phyloP scores from a whole-genome alignment of 352 stramenopile genomes.

The Albugo laibachii region DNA sequence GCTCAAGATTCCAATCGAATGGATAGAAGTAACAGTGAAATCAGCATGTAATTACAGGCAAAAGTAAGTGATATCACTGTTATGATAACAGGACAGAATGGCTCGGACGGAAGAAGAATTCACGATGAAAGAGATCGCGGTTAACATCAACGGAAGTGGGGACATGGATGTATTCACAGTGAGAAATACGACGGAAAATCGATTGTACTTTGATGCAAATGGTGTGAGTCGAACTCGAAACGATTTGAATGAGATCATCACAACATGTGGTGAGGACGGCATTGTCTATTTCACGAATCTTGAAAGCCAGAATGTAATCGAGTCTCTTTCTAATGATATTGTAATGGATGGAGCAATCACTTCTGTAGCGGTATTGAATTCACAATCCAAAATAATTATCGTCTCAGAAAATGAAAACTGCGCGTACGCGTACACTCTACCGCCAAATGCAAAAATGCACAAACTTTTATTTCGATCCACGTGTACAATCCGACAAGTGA shows the following conservation, averaged over 20 bases:
- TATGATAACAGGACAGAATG: too few relatives aligned
- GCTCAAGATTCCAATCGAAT: too few relatives aligned
- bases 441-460: conserved; percentile 22
- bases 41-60: too few relatives aligned
- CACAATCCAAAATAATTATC: conserved; percentile 44
- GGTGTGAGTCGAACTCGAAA: conserved; percentile 11
- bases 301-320: conserved; percentile 15
- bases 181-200: conserved; percentile 1
- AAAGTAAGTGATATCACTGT: too few relatives aligned
- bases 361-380: conserved; percentile 39
- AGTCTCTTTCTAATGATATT: conserved; percentile 17
- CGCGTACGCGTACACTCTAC: conserved; percentile 48
- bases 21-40: too few relatives aligned
- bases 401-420: conserved; percentile 50
- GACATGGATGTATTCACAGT: conserved; percentile 33
- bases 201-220: conserved; percentile 6
- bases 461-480: conserved; percentile 49
- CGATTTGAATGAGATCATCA: conserved; percentile 28
- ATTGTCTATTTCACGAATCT: conserved; percentile 61
- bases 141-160: conserved; percentile 48
- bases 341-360: conserved; percentile 43
- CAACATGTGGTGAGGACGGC: conserved; percentile 62
- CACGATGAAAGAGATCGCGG: conserved; percentile 55
- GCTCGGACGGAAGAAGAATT: too few relatives aligned
- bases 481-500: conserved; percentile 46